Conservation (phyloP, 75 land plant species). For the Selaginella tamariscina region DNA sequence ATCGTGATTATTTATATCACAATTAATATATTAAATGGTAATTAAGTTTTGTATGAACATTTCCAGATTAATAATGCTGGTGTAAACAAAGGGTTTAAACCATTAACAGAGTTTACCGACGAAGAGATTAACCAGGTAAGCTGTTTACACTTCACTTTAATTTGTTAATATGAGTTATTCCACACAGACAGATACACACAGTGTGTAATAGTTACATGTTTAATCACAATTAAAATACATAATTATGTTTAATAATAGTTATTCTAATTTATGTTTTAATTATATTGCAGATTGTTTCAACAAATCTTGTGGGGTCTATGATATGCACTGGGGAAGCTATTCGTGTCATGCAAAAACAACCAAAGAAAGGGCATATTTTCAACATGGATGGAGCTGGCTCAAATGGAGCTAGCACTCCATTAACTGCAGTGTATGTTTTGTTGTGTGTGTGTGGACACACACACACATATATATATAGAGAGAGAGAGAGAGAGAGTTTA, state of each 20-base stretch:
- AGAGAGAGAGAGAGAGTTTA: too few species aligned
- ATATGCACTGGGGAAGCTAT: conserved; percentile 96
- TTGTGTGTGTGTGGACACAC: not conserved
- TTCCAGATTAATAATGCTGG: conserved; percentile 99
- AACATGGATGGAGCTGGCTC: conserved; percentile 99
- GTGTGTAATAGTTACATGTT: too few species aligned
- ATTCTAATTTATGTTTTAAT: conserved; percentile 8
- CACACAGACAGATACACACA: too few species aligned
- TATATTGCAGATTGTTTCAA: conserved; percentile 67
- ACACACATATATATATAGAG: too few species aligned
- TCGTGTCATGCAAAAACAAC: conserved; percentile 53
- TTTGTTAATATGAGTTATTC: not conserved
- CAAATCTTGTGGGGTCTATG: conserved; percentile 81
- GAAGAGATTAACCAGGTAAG: conserved; percentile 84
- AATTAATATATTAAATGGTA: not conserved
- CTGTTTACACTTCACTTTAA: not conserved
- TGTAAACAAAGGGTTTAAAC: conserved; percentile 87
- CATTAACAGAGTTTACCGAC: conserved; percentile 67
- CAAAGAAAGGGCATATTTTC: conserved; percentile 80
- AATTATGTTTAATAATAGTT: too few species aligned
- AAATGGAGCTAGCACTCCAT: conserved; percentile 95
- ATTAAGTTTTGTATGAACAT: conserved; percentile 15
- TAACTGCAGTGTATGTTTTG: conserved; percentile 86
- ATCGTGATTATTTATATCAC: conserved; percentile 5
- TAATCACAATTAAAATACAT: too few species aligned